A percentile compares a stretch with the other conserved stretches of the same genome.
These are phyloP conservation scores for Colletotrichum filicis DNA, from an alignment of 2,329 filamentous ascomycete species.

Conservation along the genomic window DNA sequence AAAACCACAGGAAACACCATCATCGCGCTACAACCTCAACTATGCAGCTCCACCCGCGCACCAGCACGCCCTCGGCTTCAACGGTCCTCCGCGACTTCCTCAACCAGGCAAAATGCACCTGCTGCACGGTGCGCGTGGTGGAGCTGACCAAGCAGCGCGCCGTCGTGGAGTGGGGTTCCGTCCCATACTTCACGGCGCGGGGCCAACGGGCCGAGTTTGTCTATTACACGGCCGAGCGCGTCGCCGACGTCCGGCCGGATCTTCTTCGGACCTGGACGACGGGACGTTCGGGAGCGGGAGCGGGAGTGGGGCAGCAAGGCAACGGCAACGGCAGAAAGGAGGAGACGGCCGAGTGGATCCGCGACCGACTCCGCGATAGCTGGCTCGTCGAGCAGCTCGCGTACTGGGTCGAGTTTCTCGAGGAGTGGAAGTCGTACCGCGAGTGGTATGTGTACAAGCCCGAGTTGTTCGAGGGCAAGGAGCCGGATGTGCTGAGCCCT, in stretches of 20 bases:
- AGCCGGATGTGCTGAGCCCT: slow-evolving; percentile 32
- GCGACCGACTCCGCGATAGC: slow-evolving; percentile 34
- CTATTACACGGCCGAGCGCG: slow-evolving; percentile 33
- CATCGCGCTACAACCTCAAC: background rate
- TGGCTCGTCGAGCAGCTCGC: slow-evolving; percentile 37
- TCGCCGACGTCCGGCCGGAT: slow-evolving; percentile 31
- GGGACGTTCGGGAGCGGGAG: background rate
- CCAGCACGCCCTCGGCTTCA: slow-evolving; percentile 30
- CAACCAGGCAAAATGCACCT: slow-evolving; percentile 26
- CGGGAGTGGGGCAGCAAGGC: too few species aligned
- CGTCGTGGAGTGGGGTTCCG: slow-evolving; percentile 34
- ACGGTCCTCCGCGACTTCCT: slow-evolving; percentile 34
- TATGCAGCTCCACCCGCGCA: slow-evolving; percentile 34
- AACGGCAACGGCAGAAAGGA: background rate
- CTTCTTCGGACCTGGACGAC: slow-evolving; percentile 12
- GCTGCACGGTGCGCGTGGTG: slow-evolving; percentile 35
- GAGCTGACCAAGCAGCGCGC: slow-evolving; percentile 31
- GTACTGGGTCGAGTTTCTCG: slow-evolving; percentile 36
- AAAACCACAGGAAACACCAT: background rate
- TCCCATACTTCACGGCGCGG: slow-evolving; percentile 36
- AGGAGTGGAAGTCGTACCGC: slow-evolving; percentile 37
- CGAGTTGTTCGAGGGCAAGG: slow-evolving; percentile 31
- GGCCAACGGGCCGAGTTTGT: slow-evolving; percentile 33
- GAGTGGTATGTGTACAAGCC: slow-evolving; percentile 35
- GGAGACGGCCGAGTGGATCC: slow-evolving; percentile 23